Evolutionary conservation across 306 rosid species (phyloP).

Genomic region (Ceratonia siliqua): DNA sequence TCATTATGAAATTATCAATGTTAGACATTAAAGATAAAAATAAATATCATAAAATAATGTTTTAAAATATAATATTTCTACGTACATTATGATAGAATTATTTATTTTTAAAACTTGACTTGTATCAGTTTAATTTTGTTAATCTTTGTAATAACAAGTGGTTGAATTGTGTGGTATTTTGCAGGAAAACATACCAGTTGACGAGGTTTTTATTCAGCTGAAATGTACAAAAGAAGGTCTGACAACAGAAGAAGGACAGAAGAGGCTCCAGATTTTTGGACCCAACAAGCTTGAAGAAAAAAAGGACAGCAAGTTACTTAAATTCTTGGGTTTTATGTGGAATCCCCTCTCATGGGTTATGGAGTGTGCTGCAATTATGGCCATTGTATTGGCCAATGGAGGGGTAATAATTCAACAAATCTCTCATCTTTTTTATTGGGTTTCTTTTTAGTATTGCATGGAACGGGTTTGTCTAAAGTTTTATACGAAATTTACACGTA

Average conservation of each 20-base stretch:
- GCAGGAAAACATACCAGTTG: slow-evolving; percentile 71
- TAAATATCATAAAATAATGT: too few relatives aligned
- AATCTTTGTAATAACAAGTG: not conserved
- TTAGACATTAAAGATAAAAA: too few relatives aligned
- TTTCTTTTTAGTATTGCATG: too few relatives aligned
- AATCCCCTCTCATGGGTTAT: slow-evolving; percentile 91
- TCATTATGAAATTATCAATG: too few relatives aligned
- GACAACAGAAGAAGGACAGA: slow-evolving; percentile 57
- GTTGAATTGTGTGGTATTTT: not conserved
- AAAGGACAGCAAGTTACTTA: slow-evolving; percentile 62
- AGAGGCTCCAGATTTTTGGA: slow-evolving; percentile 70
- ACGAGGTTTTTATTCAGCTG: slow-evolving; percentile 64
- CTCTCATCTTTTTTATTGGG: not conserved
- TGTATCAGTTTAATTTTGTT: too few relatives aligned
- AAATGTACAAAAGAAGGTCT: slow-evolving; percentile 70
- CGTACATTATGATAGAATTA: too few relatives aligned
- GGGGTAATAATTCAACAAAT: slow-evolving; percentile 58
- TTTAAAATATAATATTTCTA: too few relatives aligned
- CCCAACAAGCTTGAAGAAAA: slow-evolving; percentile 82
- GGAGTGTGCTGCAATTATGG: slow-evolving; percentile 87
- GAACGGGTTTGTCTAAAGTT: too few relatives aligned
- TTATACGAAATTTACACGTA: too few relatives aligned
- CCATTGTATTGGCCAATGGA: slow-evolving; percentile 83
- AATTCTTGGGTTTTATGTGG: slow-evolving; percentile 93
- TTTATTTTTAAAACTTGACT: too few relatives aligned